phyloP scores from a whole-genome alignment of 2,329 filamentous ascomycete species.

The Malbranchea zuffiana region DNA sequence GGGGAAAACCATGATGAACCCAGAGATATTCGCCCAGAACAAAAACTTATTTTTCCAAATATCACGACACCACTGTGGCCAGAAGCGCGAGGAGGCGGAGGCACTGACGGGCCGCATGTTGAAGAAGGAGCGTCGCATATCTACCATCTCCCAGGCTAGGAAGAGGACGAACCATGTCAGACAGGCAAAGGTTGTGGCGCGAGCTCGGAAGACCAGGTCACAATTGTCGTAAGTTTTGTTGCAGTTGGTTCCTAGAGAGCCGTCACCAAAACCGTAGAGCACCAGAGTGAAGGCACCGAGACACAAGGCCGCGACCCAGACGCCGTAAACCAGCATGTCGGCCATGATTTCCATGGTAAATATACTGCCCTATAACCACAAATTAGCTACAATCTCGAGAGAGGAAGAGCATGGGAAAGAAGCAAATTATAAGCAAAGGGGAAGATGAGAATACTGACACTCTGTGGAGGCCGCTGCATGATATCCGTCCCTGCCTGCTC shows the following conservation, averaged over 20 bases:
- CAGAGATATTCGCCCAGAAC: constrained; percentile 53
- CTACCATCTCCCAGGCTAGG: constrained; percentile 66
- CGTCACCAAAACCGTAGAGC: constrained; percentile 50
- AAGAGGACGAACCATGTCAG: constrained; percentile 70
- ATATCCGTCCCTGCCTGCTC: constrained; percentile 65
- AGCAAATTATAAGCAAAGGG: too few species aligned
- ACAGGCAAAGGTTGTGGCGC: constrained; percentile 61
- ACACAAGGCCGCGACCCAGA: constrained; percentile 62
- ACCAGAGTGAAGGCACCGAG: constrained; percentile 53
- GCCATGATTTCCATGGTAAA: constrained; percentile 67
- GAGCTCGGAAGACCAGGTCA: constrained; percentile 56
- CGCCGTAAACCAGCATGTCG: constrained; percentile 72
- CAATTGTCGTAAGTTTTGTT: constrained; percentile 50
- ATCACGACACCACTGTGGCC: constrained; percentile 56
- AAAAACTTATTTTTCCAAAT: constrained; percentile 63
- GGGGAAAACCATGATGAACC: constrained; percentile 47
- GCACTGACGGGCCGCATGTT: constrained; percentile 49
- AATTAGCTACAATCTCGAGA: constrained; percentile 16
- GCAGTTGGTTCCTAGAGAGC: constrained; percentile 49
- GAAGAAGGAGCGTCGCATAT: constrained; percentile 63
- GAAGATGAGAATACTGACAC: too few species aligned
- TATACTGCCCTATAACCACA: constrained; percentile 44
- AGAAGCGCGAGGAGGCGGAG: constrained; percentile 40
- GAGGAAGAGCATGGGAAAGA: background rate
- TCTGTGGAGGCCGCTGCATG: constrained; percentile 67